Conservation (phyloP, 805 yeast genomes). For the Ogataea pini region DNA sequence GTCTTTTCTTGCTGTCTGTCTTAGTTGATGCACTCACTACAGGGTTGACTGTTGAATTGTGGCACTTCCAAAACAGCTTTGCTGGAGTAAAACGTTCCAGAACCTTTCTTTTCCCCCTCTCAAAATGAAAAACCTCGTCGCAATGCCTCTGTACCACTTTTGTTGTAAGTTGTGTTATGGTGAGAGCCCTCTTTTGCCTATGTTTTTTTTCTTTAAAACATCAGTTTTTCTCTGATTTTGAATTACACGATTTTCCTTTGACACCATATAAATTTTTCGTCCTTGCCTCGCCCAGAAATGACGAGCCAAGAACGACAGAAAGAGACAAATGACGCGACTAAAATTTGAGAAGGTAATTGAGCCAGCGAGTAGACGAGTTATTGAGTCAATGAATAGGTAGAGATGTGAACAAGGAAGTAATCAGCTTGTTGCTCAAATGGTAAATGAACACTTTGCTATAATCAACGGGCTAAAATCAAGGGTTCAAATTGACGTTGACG, state of each 20-base stretch:
- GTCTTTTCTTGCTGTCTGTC: conserved; percentile 1
- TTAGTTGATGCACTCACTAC: neutral
- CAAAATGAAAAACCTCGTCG: neutral
- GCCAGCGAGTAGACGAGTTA: too few relatives aligned
- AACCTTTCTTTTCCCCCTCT: neutral
- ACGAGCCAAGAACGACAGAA: too few relatives aligned
- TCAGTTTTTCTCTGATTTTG: neutral
- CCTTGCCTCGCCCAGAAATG: conserved; percentile 2
- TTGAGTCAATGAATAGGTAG: too few relatives aligned
- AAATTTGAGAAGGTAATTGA: too few relatives aligned
- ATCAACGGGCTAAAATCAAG: too few relatives aligned
- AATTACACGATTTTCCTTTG: conserved; percentile 4
- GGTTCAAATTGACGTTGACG: too few relatives aligned
- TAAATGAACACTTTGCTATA: too few relatives aligned
- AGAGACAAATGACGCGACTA: too few relatives aligned
- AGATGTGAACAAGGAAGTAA: too few relatives aligned
- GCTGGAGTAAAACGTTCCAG: neutral
- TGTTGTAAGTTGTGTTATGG: neutral
- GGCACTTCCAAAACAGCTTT: neutral
- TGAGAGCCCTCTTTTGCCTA: conserved; percentile 3
- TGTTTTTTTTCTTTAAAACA: neutral
- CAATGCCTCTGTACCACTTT: neutral
- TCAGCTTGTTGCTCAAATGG: too few relatives aligned
- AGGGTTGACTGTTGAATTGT: neutral
- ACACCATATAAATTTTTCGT: neutral